Conservation (phyloP, 2,329 filamentous ascomycete species). For the Dactylellina leptospora region DNA sequence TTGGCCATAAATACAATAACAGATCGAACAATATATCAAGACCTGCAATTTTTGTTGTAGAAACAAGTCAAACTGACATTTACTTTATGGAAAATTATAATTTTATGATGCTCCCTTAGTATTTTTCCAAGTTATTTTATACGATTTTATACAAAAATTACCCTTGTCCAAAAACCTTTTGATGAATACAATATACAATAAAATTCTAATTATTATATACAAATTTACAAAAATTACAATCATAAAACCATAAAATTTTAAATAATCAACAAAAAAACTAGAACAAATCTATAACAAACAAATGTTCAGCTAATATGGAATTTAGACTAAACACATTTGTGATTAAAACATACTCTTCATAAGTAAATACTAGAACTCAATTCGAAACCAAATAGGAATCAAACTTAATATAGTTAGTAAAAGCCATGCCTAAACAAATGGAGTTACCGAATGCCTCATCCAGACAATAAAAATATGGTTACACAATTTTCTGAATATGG, state of each 20-base stretch:
- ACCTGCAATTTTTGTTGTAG: conserved; percentile 10
- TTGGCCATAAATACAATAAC: not conserved
- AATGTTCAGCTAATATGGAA: not conserved
- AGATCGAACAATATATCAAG: conserved; percentile 17
- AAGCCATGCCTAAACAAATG: no score
- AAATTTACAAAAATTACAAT: not conserved
- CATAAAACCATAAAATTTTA: not conserved
- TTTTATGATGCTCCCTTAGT: not conserved
- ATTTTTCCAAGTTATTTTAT: no score
- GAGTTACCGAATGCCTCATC: no score
- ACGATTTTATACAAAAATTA: not conserved
- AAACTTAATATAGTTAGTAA: no score
- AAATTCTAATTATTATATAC: not conserved
- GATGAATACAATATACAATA: not conserved
- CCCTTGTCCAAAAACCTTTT: not conserved
- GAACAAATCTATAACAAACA: not conserved
- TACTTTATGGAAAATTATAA: not conserved
- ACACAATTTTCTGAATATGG: not conserved
- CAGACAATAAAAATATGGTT: not conserved
- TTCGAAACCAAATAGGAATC: no score
- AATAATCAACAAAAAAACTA: not conserved
- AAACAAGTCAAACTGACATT: conserved; percentile 11
- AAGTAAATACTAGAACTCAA: not conserved
- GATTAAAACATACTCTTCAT: not conserved
- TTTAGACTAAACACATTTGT: not conserved